These are phyloP conservation scores for Lunularia cruciata DNA, from an alignment of 225 moss, liverwort and hornwort species.

Conservation along the genomic window DNA sequence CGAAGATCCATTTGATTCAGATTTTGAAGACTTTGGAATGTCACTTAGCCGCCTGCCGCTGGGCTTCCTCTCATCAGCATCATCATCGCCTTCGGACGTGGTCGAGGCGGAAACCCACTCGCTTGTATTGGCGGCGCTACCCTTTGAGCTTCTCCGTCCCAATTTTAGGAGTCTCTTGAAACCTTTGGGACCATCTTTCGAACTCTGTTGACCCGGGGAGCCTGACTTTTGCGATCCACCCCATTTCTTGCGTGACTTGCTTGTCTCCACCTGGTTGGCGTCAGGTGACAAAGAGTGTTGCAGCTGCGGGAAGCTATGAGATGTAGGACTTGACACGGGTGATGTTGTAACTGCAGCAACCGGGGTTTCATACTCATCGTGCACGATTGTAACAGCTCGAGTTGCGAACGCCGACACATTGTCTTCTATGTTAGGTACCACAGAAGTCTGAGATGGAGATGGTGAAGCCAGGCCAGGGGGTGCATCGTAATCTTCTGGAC, in stretches of 20 bases:
- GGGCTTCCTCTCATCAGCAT: conserved; percentile 54
- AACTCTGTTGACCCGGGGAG: conserved; percentile 53
- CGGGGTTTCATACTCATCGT: conserved; percentile 36
- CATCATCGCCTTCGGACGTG: conserved; percentile 83
- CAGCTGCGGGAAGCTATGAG: conserved; percentile 51
- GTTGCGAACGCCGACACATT: conserved; percentile 54
- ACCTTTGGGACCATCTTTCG: conserved; percentile 79
- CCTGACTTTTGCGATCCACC: conserved; percentile 61
- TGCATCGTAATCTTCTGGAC: conserved; percentile 49
- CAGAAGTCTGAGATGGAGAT: conserved; percentile 46
- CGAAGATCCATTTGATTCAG: conserved; percentile 29
- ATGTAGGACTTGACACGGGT: conserved; percentile 51
- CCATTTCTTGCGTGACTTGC: conserved; percentile 70
- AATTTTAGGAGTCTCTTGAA: conserved; percentile 88
- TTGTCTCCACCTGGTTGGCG: conserved; percentile 40
- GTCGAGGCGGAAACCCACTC: conserved; percentile 69
- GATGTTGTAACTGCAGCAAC: conserved; percentile 42
- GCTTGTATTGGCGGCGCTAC: conserved; percentile 54
- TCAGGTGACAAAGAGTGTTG: conserved; percentile 67
- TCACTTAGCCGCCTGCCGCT: conserved; percentile 48
- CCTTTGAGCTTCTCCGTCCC: conserved; percentile 73
- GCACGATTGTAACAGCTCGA: conserved; percentile 46
- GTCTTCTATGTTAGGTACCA: conserved; percentile 40
- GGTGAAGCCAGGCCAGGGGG: conserved; percentile 49
- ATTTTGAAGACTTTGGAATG: conserved; percentile 36